These are phyloP conservation scores for Haematococcus sp. DNA, from an alignment of 139 green algal genomes.

Conservation along the genomic window DNA sequence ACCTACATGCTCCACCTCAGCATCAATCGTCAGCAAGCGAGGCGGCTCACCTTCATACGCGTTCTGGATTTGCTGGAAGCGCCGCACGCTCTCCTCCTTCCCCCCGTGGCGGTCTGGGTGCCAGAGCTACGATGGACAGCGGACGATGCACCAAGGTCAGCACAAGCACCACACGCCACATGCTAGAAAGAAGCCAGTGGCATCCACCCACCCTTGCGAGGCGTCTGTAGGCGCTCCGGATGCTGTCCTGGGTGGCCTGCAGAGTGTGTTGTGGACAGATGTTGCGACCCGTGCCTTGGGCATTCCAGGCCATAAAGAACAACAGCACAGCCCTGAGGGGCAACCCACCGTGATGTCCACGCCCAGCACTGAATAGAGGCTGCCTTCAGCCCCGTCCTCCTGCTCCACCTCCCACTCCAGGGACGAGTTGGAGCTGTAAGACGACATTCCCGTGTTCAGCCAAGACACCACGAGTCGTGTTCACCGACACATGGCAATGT, in stretches of 20 bases:
- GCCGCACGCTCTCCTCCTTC: not conserved
- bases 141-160: not conserved
- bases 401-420: too few relatives aligned
- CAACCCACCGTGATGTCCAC: not conserved
- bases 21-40: too few relatives aligned
- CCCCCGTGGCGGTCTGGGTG: constrained; percentile 5
- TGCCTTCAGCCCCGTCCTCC: too few relatives aligned
- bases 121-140: not conserved
- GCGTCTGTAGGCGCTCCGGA: not conserved
- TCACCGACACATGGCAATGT: too few relatives aligned
- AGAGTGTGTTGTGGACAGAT: not conserved
- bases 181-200: not conserved
- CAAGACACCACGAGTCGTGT: too few relatives aligned
- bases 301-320: too few relatives aligned
- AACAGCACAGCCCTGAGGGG: too few relatives aligned
- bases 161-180: not conserved
- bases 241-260: not conserved
- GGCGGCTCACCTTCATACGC: constrained; percentile 9
- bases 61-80: not conserved
- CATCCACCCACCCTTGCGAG: constrained; percentile 12
- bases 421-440: too few relatives aligned
- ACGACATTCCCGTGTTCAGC: too few relatives aligned
- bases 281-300: too few relatives aligned
- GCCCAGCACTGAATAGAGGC: not conserved
- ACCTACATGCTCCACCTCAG: too few relatives aligned